Conservation (phyloP, 1,284 basidiomycete species). For the Ustilago trichophora region DNA sequence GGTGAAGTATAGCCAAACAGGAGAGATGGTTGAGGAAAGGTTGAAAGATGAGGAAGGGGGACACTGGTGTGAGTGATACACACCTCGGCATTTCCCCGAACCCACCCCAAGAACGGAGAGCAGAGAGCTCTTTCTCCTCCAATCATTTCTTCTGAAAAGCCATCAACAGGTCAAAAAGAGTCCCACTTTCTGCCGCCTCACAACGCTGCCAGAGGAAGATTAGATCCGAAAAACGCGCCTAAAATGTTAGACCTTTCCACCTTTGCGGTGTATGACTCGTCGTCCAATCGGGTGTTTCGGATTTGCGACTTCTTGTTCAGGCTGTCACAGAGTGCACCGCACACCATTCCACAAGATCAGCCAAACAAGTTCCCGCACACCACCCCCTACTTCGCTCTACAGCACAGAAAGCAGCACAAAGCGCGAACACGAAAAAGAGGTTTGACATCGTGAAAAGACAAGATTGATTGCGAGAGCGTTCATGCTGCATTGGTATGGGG, state of each 20-base stretch:
- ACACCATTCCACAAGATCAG: no score
- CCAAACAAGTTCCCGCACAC: no score
- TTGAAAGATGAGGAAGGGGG: background rate
- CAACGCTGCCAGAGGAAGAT: no score
- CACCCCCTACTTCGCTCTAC: no score
- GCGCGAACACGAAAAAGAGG: background rate
- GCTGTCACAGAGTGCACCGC: constrained; percentile 6
- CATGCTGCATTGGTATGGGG: constrained; percentile 20
- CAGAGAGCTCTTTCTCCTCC: no score
- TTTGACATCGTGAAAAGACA: constrained; percentile 19
- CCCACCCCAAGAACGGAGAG: no score
- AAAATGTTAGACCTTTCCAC: constrained; percentile 8
- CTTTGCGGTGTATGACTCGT: constrained; percentile 22
- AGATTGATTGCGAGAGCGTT: constrained; percentile 21
- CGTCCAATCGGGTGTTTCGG: constrained; percentile 27
- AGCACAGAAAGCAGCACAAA: no score
- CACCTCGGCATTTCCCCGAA: constrained; percentile 27
- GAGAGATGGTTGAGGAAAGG: background rate
- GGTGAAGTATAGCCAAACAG: no score
- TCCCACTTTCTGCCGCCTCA: no score
- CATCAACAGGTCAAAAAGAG: no score
- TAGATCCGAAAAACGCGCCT: background rate
- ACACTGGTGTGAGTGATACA: background rate
- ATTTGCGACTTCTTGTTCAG: constrained; percentile 20
- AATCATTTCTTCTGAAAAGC: constrained; percentile 5